Evolutionary conservation across 495 filamentous ascomycete species (phyloP).

Genomic region (Bathelium albidoporum): DNA sequence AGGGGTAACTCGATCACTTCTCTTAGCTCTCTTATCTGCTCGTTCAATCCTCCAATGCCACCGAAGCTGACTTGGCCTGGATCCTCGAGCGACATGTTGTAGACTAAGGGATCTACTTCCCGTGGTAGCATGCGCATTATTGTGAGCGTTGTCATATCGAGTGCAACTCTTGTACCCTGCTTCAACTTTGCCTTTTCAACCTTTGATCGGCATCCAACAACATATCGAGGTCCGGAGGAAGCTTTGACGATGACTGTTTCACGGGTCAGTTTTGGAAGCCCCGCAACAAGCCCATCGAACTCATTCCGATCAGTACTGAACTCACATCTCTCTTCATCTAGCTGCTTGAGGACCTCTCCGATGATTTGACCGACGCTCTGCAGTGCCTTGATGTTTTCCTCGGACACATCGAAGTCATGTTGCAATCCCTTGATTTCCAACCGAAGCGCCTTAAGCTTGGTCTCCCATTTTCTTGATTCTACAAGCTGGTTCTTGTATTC

Average conservation of each 20-base stretch:
- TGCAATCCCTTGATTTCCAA: conserved; percentile 91
- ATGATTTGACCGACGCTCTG: conserved; percentile 99
- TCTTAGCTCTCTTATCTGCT: conserved; percentile 94
- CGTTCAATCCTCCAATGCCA: conserved; percentile 97
- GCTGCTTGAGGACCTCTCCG: conserved; percentile 95
- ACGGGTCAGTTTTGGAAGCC: neutral
- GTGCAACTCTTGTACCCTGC: conserved; percentile 94
- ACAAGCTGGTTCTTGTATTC: conserved; percentile 87
- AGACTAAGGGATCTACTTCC: conserved; percentile 96
- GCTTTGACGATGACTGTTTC: conserved; percentile 70
- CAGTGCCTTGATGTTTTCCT: conserved; percentile 98
- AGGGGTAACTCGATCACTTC: conserved; percentile 97
- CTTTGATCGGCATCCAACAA: conserved; percentile 96
- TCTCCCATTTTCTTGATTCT: conserved; percentile 96
- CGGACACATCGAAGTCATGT: conserved; percentile 89
- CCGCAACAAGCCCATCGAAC: neutral
- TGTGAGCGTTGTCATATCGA: conserved; percentile 99
- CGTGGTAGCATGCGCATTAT: conserved; percentile 99
- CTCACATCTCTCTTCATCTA: conserved; percentile 97
- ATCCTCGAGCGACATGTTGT: conserved; percentile 99
- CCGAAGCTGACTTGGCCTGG: conserved; percentile 96
- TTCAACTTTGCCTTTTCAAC: conserved; percentile 95
- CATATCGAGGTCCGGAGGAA: conserved; percentile 93
- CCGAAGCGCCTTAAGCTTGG: conserved; percentile 84
- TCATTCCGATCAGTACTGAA: conserved; percentile 11